Evolutionary conservation across 306 rosid genomes (phyloP), one percentile per base, ranked within the genome.

Genomic region (barrel medic (Medicago truncatula)): DNA sequence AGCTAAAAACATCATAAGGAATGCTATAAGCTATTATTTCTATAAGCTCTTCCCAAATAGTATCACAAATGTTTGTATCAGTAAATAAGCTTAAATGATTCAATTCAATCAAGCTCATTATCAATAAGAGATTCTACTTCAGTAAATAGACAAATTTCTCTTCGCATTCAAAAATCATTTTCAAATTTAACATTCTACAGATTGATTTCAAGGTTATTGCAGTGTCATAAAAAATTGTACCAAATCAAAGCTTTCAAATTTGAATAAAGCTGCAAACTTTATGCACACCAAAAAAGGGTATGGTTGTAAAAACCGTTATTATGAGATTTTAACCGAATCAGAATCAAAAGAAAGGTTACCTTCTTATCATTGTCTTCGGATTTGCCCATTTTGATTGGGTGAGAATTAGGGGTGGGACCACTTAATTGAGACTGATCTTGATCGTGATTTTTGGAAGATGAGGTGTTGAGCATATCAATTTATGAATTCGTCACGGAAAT

Each of bases 341-440:
- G 80, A 80, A 84, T 64, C 23, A 71, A 70, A 74, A 50, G 44
- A 43, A 74, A 47, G 54, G 52, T 9, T 80, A 85, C 96, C 96
- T 88, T 89, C 83, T 81, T 86, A 70, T 89, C 89, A 49, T 41
- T 76, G 67, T 91, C 95, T 73, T 89, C 94, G 23, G 88, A 76
- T 83, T 86, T 86, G 57, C 80, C 80, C 91, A 88, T 89, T 86
- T 86, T 83, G 76, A 81, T 47, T 75, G 80, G 80, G 60, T 54
- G 86, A 12, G 85, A 83, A 81, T 84, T 83, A 13, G 85, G 83
- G 31, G 81, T 58, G 67, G 86, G 82, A 23, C 82, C 84, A 83
- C 76, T 83, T n/a, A 57, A 60, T 77, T 83, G 84, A 38, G 86
- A 79, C 20, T 88, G 91, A 80, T 86, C 88, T 78, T 73, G 84